Conservation (phyloP, 495 filamentous ascomycete genomes). For the Hypoxylon rickii region DNA sequence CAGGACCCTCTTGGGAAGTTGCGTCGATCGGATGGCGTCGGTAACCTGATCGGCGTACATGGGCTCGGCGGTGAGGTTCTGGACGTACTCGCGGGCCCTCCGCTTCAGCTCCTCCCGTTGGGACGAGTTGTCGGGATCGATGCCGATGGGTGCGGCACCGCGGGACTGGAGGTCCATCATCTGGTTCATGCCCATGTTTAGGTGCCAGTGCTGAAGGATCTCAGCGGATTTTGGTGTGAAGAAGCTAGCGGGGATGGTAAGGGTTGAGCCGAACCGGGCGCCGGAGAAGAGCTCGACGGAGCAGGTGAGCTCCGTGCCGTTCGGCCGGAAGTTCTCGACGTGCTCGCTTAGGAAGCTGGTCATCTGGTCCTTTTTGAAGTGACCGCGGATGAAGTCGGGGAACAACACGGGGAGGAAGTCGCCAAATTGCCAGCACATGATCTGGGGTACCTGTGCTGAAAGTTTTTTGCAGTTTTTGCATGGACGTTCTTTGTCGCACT, state of each 20-base stretch:
- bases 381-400: conserved; percentile 52
- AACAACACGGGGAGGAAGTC: conserved; percentile 52
- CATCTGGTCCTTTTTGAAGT: conserved; percentile 52
- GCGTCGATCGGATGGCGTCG: conserved; percentile 44
- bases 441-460: conserved; percentile 47
- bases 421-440: conserved; percentile 52
- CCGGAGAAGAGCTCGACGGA: conserved; percentile 50
- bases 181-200: conserved; percentile 37
- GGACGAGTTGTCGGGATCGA: conserved; percentile 41
- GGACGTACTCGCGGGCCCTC: conserved; percentile 47
- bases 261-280: conserved; percentile 40
- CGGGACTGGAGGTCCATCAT: conserved; percentile 43
- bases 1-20: conserved; percentile 48
- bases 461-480: conserved; percentile 55
- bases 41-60: conserved; percentile 51
- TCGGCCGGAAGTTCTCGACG: conserved; percentile 44
- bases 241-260: conserved; percentile 50
- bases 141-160: conserved; percentile 50
- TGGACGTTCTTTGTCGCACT: conserved; percentile 50
- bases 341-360: conserved; percentile 48
- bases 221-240: conserved; percentile 51
- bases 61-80: conserved; percentile 46
- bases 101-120: conserved; percentile 46
- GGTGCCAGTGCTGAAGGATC: conserved; percentile 52
- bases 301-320: conserved; percentile 42